Percentiles rank a stretch among this genome's conserved stretches.
phyloP scores from a whole-genome alignment of 1,284 basidiomycete genomes.

The Ceratobasidium sp. region DNA sequence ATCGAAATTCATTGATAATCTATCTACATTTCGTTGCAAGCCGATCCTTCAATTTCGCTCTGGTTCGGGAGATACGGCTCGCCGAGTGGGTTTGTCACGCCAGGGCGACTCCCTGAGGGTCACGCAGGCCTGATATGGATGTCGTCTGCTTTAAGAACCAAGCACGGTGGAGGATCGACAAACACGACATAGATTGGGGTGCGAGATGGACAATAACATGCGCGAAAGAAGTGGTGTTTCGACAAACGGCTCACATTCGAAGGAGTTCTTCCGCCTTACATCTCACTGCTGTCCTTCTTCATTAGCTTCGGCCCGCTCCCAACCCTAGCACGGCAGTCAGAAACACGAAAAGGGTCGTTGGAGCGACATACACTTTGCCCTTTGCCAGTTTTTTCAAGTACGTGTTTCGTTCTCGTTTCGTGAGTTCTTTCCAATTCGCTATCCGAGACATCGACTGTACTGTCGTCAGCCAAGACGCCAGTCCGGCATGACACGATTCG shows the following conservation, averaged over 20 bases:
- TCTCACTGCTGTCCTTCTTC: conserved; percentile 21
- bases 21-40: too few species aligned
- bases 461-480: neutral
- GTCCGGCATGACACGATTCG: too few species aligned
- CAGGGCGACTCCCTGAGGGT: too few species aligned
- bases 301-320: conserved; percentile 14
- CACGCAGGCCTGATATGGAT: too few species aligned
- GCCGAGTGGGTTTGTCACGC: too few species aligned
- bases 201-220: neutral
- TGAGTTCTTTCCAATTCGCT: conserved; percentile 31
- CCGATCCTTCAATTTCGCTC: too few species aligned
- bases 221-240: neutral
- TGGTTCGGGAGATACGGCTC: too few species aligned
- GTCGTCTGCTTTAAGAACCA: too few species aligned
- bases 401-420: conserved; percentile 27
- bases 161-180: neutral
- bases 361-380: conserved; percentile 13
- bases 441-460: conserved; percentile 28
- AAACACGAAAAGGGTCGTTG: neutral
- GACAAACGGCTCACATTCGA: conserved; percentile 15
- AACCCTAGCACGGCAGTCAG: neutral
- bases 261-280: neutral
- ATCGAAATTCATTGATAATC: too few species aligned
- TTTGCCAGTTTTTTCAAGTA: conserved; percentile 32
- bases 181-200: neutral